Percentiles rank a stretch among this genome's conserved stretches.
phyloP scores from a whole-genome alignment of 2,329 filamentous ascomycete genomes.

The Aspergillus sojae region DNA sequence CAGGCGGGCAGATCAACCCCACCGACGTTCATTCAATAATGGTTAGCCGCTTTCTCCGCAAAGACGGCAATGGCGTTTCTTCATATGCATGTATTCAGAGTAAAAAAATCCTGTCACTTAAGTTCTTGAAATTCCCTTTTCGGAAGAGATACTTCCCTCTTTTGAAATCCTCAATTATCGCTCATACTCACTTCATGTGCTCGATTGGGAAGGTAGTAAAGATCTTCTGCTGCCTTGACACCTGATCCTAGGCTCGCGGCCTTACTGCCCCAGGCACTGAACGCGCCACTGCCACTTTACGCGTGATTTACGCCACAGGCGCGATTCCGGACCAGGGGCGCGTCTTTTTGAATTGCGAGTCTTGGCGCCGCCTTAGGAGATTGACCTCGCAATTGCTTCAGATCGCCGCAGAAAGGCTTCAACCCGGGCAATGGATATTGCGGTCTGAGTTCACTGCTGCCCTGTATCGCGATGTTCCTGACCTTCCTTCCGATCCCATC shows the following conservation, averaged over 20 bases:
- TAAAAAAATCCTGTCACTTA: not conserved
- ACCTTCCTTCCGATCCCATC: conserved; percentile 18
- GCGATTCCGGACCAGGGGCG: conserved; percentile 14
- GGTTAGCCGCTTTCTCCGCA: conserved; percentile 16
- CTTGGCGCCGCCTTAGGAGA: conserved; percentile 25
- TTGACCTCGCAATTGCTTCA: conserved; percentile 10
- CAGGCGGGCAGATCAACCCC: conserved; percentile 18
- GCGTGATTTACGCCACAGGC: conserved; percentile 31
- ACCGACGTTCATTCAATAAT: conserved; percentile 17
- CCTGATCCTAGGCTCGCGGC: conserved; percentile 5
- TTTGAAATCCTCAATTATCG: not conserved
- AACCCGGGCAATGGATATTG: conserved; percentile 22
- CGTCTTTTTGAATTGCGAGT: conserved; percentile 16
- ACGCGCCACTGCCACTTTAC: conserved; percentile 38
- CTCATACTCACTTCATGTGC: not conserved
- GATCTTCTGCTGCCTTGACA: conserved; percentile 7
- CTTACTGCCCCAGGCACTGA: conserved; percentile 29
- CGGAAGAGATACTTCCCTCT: not conserved
- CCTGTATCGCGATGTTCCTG: conserved; percentile 33
- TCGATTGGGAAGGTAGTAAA: not conserved
- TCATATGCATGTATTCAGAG: not conserved
- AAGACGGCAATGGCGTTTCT: conserved; percentile 9
- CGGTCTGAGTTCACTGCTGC: conserved; percentile 20
- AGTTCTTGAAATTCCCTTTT: not conserved
- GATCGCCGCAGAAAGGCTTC: conserved; percentile 7